Conservation (phyloP, 208 protist genomes). For the Novymonas esmeraldas region DNA sequence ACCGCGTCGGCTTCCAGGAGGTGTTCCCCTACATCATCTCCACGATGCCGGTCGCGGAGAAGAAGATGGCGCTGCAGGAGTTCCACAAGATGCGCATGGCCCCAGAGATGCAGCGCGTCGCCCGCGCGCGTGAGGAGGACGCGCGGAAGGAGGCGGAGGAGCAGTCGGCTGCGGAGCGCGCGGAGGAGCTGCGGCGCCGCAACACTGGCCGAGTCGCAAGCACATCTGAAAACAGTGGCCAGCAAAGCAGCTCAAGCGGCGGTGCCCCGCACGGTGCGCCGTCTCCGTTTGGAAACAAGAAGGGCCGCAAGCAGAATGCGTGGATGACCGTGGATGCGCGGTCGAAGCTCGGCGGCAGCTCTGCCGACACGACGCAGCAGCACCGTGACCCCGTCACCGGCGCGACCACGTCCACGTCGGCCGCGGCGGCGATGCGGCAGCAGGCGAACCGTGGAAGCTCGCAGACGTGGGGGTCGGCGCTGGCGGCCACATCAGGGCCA, state of each 20-base stretch:
- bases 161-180: slow-evolving; percentile 22
- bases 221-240: slow-evolving; percentile 3
- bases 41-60: slow-evolving; percentile 51
- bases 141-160: slow-evolving; percentile 44
- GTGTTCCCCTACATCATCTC: slow-evolving; percentile 82
- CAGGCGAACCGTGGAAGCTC: slow-evolving; percentile 17
- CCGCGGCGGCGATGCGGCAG: slow-evolving; percentile 9
- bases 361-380: slow-evolving; percentile 2
- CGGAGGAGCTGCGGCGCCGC: slow-evolving; percentile 20
- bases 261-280: slow-evolving; percentile 1
- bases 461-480: slow-evolving; percentile 9
- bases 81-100: slow-evolving; percentile 78
- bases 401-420: neutral
- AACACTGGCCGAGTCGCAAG: slow-evolving; percentile 4
- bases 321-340: slow-evolving; percentile 40
- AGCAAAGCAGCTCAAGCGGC: neutral
- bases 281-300: slow-evolving; percentile 10
- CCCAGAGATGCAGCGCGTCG: slow-evolving; percentile 62
- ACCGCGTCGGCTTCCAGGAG: slow-evolving; percentile 48
- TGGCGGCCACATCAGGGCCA: slow-evolving; percentile 2
- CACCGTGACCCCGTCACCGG: neutral
- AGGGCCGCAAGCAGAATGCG: slow-evolving; percentile 40
- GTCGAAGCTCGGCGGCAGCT: slow-evolving; percentile 24
- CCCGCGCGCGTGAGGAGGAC: slow-evolving; percentile 52
- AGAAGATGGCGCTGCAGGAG: slow-evolving; percentile 60